Percentiles rank a stretch among this genome's conserved stretches.
Conservation (phyloP, 1,284 basidiomycete species). For the Cystobasidium slooffiae region DNA sequence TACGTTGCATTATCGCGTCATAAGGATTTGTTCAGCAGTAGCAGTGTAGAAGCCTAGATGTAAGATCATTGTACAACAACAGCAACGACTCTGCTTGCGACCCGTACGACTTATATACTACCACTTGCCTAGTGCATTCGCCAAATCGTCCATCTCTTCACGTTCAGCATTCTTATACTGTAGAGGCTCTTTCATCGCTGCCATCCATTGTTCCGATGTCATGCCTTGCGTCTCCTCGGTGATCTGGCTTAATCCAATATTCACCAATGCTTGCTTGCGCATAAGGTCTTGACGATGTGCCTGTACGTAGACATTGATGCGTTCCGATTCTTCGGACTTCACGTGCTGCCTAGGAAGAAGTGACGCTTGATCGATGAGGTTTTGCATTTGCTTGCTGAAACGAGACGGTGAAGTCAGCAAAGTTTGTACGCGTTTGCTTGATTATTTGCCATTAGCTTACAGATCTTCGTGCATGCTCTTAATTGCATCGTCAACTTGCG, state of each 20-base stretch:
- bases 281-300: conserved; percentile 28
- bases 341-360: conserved; percentile 17
- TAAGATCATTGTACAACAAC: neutral
- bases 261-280: conserved; percentile 33
- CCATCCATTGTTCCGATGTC: conserved; percentile 25
- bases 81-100: neutral
- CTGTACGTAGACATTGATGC: conserved; percentile 15
- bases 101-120: neutral
- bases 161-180: conserved; percentile 16
- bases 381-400: conserved; percentile 17
- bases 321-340: conserved; percentile 14
- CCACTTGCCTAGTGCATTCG: conserved; percentile 16
- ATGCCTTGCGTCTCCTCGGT: conserved; percentile 3
- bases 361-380: conserved; percentile 15
- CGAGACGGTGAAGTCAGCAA: neutral
- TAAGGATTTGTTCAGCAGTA: neutral
- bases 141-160: conserved; percentile 38
- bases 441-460: neutral
- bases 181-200: conserved; percentile 32
- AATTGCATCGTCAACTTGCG: conserved; percentile 19
- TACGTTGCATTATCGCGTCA: neutral
- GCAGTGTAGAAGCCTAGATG: neutral
- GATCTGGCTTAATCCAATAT: conserved; percentile 11
- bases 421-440: neutral
- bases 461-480: conserved; percentile 34